phyloP scores from a whole-genome alignment of 1,139 yeast genomes.

The Kurtzmaniella quercitrusa region DNA sequence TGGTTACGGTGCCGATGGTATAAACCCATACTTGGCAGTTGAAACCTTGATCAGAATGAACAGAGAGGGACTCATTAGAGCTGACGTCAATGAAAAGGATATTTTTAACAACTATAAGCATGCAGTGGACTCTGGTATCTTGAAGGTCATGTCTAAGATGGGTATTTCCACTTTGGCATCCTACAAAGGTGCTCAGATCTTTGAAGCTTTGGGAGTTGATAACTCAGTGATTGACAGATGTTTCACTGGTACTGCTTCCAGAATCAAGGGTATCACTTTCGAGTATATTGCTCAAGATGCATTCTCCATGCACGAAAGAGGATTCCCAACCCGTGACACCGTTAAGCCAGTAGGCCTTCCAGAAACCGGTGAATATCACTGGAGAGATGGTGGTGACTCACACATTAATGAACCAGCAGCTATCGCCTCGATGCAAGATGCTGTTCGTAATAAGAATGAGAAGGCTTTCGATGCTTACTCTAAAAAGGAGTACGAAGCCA shows the following conservation, averaged over 20 bases:
- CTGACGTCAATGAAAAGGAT: slow-evolving; percentile 52
- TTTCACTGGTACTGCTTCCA: slow-evolving; percentile 95
- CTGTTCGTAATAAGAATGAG: slow-evolving; percentile 93
- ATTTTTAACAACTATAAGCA: slow-evolving; percentile 74
- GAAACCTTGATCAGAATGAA: slow-evolving; percentile 86
- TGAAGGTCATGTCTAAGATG: slow-evolving; percentile 98
- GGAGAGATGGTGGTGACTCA: slow-evolving; percentile 98
- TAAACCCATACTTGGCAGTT: slow-evolving; percentile 90
- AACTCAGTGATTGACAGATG: slow-evolving; percentile 93
- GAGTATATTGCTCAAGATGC: slow-evolving; percentile 97
- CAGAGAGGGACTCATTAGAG: slow-evolving; percentile 69
- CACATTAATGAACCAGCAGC: slow-evolving; percentile 95
- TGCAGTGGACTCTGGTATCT: slow-evolving; percentile 84
- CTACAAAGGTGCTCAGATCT: slow-evolving; percentile 97
- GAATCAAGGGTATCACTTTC: slow-evolving; percentile 93
- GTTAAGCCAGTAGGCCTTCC: slow-evolving; percentile 73
- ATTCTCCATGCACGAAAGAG: slow-evolving; percentile 86
- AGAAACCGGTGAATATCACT: slow-evolving; percentile 95
- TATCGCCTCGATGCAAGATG: slow-evolving; percentile 92
- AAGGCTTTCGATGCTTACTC: slow-evolving; percentile 88
- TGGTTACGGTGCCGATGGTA: slow-evolving; percentile 97
- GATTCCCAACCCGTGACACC: slow-evolving; percentile 76
- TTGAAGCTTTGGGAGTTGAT: slow-evolving; percentile 94
- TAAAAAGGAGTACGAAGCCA: slow-evolving; percentile 86
- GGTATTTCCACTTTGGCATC: slow-evolving; percentile 97